Base-by-base conservation (phyloP, 345 rosid species). In the Acer negundo region DNA sequence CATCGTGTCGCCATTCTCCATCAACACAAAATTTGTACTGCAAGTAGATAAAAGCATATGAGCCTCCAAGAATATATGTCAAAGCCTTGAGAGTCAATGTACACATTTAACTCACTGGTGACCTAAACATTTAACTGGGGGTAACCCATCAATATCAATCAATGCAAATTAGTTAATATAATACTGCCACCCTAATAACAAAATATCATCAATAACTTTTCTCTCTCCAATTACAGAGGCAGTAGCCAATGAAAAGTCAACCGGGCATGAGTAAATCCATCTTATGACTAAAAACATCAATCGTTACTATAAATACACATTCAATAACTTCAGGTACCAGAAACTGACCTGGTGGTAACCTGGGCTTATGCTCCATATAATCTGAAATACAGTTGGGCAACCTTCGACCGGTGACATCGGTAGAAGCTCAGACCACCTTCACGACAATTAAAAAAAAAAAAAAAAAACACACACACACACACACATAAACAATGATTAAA, bases 391-490 rank as follows among this genome's bases (percentile, higher is more conserved):
- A 28, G 87, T 85, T 15, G 92, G 91, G 77, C 86, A 84, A 61
- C 92, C 96, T 80, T 91, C 96, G 77, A 87, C 81, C 15, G 89
- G 93, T 35, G 90, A 86, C 96, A 91, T 85, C 19, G 88, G 91
- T 69, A 87, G 78, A 26, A 78, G 86, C 69, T 90, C 86, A 28
- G 79, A 56, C 96, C 92, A 91, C 81, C 96, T 91, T 85, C 72
- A 62, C 64, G 13, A 47, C 31, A 59, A 47, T 13, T 53, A 61
- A 51, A 47, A 69, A 44, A 56, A 51, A 28, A 53, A 1, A 0
- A 51, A 47, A 69, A 44, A 56, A 51, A 28, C 35, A 1, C 0
- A 5, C 11, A 67, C 28, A 24, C 42, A 19, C 4, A 51, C 10
- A 19, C 12, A 4, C 1, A 22, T 28, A 40, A 40, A 40, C 26